phyloP scores from a whole-genome alignment of 2,329 filamentous ascomycete species.

The Ampelomyces quisqualis region DNA sequence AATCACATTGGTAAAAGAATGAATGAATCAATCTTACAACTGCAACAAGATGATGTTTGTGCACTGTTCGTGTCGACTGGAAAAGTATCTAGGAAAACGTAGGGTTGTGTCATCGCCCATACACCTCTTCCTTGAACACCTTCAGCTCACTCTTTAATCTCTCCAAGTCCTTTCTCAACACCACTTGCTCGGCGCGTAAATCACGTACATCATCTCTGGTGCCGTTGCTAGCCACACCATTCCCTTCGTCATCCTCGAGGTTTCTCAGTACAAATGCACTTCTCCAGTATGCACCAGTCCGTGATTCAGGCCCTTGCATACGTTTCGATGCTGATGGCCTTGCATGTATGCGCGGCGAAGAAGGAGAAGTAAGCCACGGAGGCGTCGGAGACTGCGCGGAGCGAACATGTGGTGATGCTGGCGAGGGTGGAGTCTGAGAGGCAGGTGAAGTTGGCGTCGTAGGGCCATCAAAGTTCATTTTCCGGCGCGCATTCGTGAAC shows the following conservation, averaged over 20 bases:
- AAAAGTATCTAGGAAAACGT: too few species aligned
- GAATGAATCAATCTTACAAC: too few species aligned
- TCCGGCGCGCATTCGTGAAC: too few species aligned
- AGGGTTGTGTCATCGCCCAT: too few species aligned
- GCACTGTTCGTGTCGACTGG: too few species aligned
- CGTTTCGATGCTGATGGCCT: background rate
- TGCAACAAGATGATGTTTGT: too few species aligned
- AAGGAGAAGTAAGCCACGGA: background rate
- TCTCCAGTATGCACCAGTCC: slow-evolving; percentile 1
- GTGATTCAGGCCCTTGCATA: background rate
- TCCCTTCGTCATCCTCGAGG: background rate
- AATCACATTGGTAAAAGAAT: too few species aligned
- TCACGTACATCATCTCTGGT: background rate
- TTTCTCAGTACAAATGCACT: background rate
- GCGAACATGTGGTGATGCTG: background rate
- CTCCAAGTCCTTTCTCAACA: background rate
- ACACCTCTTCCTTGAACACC: background rate
- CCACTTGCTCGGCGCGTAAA: background rate
- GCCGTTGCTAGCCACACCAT: background rate
- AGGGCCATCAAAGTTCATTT: too few species aligned
- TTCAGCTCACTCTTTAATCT: background rate
- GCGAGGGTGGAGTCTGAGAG: background rate
- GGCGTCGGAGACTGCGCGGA: too few species aligned
- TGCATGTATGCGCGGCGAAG: background rate
- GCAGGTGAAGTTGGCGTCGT: background rate